Evolutionary conservation across 352 stramenopile genomes (phyloP).

Genomic region (Phytophthora macrochlamydospora): DNA sequence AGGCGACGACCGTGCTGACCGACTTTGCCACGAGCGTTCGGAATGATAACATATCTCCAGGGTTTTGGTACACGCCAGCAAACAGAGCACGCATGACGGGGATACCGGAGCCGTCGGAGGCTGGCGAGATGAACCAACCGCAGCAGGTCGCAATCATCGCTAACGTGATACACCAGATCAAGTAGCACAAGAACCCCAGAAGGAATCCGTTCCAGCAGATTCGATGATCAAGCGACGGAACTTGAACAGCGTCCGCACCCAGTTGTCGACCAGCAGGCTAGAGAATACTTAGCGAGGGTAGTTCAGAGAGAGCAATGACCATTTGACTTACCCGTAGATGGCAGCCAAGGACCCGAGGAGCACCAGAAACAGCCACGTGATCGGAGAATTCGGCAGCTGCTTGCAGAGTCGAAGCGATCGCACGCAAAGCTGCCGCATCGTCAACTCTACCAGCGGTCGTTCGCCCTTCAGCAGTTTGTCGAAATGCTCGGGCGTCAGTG

Average conservation of each 20-base stretch:
- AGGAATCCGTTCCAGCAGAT: slow-evolving; percentile 59
- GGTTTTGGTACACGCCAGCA: slow-evolving; percentile 81
- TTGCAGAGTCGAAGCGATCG: slow-evolving; percentile 75
- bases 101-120: slow-evolving; percentile 79
- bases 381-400: slow-evolving; percentile 81
- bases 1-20: slow-evolving; percentile 71
- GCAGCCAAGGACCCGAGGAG: slow-evolving; percentile 67
- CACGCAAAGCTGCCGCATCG: slow-evolving; percentile 72
- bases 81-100: slow-evolving; percentile 86
- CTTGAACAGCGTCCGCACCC: slow-evolving; percentile 71
- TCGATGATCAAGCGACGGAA: slow-evolving; percentile 62
- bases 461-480: slow-evolving; percentile 70
- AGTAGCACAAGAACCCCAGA: slow-evolving; percentile 71
- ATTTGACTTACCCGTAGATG: slow-evolving; percentile 54
- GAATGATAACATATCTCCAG: slow-evolving; percentile 73
- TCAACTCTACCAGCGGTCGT: slow-evolving; percentile 57
- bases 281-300: neutral
- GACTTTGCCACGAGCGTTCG: slow-evolving; percentile 74
- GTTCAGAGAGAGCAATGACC: neutral
- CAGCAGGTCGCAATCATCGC: slow-evolving; percentile 65
- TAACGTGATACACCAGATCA: slow-evolving; percentile 60
- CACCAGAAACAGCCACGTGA: slow-evolving; percentile 83
- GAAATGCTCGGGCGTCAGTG: slow-evolving; percentile 74
- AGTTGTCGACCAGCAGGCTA: slow-evolving; percentile 77
- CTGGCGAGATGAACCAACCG: slow-evolving; percentile 60